Conservation (phyloP, 139 green algal species). For the Volvox africanus region DNA sequence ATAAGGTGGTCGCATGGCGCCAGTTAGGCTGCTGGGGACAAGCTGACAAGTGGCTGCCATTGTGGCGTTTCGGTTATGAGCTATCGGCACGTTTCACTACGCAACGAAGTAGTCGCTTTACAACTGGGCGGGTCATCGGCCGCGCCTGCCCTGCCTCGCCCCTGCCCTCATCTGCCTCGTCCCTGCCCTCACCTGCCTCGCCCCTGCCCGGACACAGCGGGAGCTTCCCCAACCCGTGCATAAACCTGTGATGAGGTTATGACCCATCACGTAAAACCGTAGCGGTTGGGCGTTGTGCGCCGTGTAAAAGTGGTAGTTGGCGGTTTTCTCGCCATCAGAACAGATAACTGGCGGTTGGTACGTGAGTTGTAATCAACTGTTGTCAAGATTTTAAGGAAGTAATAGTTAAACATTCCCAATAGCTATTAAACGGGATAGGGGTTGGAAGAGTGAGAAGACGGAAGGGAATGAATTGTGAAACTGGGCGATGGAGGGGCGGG, state of each 20-base stretch:
- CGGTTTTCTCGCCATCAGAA: constrained; percentile 53
- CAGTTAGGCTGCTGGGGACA: no score
- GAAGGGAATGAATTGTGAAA: no score
- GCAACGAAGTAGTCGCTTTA: no score
- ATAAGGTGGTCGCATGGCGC: no score
- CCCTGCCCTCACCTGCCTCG: not conserved
- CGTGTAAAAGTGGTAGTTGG: constrained; percentile 67
- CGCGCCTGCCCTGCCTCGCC: not conserved
- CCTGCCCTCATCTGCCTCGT: not conserved
- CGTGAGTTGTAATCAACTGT: not conserved
- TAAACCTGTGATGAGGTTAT: constrained; percentile 59
- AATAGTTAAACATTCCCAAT: not conserved
- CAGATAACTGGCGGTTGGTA: constrained; percentile 24
- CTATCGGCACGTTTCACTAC: no score
- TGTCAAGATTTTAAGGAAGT: not conserved
- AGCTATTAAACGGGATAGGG: not conserved
- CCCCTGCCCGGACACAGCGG: not conserved
- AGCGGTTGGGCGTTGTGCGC: constrained; percentile 34
- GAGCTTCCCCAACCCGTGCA: not conserved
- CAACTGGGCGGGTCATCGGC: not conserved
- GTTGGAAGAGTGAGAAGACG: not conserved
- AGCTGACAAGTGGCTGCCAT: no score
- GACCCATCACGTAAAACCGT: constrained; percentile 64
- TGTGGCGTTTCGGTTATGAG: no score
- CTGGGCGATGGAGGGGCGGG: no score